These are phyloP conservation scores for Acacia acuminata DNA, from an alignment of 306 rosid species.

Conservation along the genomic window DNA sequence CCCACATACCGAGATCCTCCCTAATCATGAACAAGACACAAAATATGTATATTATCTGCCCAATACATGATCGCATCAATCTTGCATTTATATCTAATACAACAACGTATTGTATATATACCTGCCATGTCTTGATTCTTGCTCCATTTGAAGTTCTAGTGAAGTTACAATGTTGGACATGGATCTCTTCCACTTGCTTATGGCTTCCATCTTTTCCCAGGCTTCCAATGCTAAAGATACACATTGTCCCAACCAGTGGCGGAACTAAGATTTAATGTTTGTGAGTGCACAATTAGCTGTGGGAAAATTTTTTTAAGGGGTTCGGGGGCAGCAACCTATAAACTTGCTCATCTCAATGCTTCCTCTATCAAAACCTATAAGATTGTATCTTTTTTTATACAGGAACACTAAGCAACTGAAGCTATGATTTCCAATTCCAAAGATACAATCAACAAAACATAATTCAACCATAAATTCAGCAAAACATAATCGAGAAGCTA, in stretches of 20 bases:
- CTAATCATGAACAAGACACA: slow-evolving; percentile 28
- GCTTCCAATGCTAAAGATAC: slow-evolving; percentile 47
- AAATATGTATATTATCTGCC: background rate
- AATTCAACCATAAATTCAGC: no score
- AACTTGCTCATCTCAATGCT: no score
- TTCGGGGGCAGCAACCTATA: no score
- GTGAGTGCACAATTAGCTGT: no score
- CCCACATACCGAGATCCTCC: slow-evolving; percentile 56
- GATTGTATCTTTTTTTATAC: no score
- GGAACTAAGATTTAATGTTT: no score
- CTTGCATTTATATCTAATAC: background rate
- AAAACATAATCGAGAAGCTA: no score
- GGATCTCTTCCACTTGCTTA: slow-evolving; percentile 40
- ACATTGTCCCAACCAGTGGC: background rate
- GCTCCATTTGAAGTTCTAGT: slow-evolving; percentile 43
- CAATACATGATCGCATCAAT: background rate
- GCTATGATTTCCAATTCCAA: no score
- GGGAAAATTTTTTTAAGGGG: no score
- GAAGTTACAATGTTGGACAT: slow-evolving; percentile 49
- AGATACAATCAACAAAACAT: no score
- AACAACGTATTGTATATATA: slow-evolving; percentile 1
- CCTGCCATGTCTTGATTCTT: slow-evolving; percentile 62
- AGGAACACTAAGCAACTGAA: no score
- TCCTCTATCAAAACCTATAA: no score
- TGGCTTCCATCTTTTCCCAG: slow-evolving; percentile 36